phyloP scores from a whole-genome alignment of 1,284 basidiomycete genomes.

The Sutorius eximius region DNA sequence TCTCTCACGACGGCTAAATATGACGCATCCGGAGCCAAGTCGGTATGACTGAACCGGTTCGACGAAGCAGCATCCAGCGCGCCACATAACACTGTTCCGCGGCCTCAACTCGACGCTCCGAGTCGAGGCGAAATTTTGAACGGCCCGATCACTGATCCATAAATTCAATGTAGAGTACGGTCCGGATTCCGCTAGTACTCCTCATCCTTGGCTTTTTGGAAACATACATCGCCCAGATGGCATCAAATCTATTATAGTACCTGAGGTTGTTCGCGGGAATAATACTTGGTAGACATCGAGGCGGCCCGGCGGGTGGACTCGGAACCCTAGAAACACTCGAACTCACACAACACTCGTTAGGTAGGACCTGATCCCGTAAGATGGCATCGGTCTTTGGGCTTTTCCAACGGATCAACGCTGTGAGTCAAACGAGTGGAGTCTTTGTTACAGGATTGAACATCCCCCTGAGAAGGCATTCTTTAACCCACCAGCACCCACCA shows the following conservation, averaged over 20 bases:
- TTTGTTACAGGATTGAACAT: not conserved
- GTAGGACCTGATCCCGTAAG: not conserved
- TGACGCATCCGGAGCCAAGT: not conserved
- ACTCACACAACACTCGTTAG: not conserved
- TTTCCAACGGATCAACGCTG: slow-evolving; percentile 25
- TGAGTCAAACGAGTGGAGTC: slow-evolving; percentile 14
- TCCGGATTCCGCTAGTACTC: not conserved
- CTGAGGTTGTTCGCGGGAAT: not conserved
- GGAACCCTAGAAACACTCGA: not conserved
- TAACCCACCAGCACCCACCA: slow-evolving; percentile 15
- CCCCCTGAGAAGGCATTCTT: slow-evolving; percentile 19
- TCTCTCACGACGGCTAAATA: slow-evolving; percentile 2
- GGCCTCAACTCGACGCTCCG: too few species aligned
- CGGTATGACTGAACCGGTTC: slow-evolving; percentile 5
- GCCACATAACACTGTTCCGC: not conserved
- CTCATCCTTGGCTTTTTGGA: not conserved
- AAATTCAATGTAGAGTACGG: not conserved
- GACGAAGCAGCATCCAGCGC: not conserved
- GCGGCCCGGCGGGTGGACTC: too few species aligned
- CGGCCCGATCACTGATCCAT: not conserved
- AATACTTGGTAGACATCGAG: too few species aligned
- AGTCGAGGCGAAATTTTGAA: not conserved
- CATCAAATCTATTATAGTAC: too few species aligned
- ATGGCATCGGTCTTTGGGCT: slow-evolving; percentile 26
- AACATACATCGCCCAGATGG: not conserved